phyloP scores from a whole-genome alignment of 345 rosid species.

The rapeseed (Brassica napus) region Da-Ae NC_063443.1:1710501-1711000 shows the following conservation, averaged over 20 bases:
- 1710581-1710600: not conserved
- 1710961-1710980: constrained; percentile 73
- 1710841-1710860: not conserved
- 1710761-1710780: not conserved
- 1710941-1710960: too few relatives aligned
- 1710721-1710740: too few relatives aligned
- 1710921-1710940: not conserved
- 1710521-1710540: too few relatives aligned
- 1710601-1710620: not conserved
- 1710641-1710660: not conserved
- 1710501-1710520: not conserved
- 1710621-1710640: not conserved
- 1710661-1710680: not conserved
- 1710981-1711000: constrained; percentile 75
- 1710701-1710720: too few relatives aligned
- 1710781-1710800: not conserved
- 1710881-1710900: not conserved
- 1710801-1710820: not conserved
- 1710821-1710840: not conserved
- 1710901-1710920: not conserved
- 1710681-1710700: not conserved
- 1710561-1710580: not conserved
- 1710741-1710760: too few relatives aligned
- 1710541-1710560: not conserved
- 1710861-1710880: not conserved